phyloP scores from a whole-genome alignment of 345 rosid genomes.

The Trapa incisa region DNA sequence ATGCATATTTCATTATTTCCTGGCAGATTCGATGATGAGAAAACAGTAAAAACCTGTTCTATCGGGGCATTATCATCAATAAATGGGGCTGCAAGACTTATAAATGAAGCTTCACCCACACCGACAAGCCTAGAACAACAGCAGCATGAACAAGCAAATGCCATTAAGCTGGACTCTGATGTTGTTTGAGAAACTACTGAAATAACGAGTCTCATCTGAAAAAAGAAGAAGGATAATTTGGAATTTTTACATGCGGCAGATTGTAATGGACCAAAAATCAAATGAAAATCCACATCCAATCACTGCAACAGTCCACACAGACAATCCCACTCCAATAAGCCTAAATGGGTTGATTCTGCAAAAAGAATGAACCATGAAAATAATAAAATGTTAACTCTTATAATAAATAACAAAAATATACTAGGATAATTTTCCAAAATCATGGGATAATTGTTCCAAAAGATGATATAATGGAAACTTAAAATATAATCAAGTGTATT shows the following conservation, averaged over 20 bases:
- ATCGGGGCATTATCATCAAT: constrained; percentile 91
- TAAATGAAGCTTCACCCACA: constrained; percentile 95
- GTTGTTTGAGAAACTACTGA: not conserved
- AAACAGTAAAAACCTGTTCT: constrained; percentile 38
- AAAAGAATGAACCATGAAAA: constrained; percentile 10
- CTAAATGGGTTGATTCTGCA: constrained; percentile 85
- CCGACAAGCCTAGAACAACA: constrained; percentile 68
- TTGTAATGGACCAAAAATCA: constrained; percentile 72
- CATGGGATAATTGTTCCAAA: no score
- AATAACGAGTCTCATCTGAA: not conserved
- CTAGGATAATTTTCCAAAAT: not conserved
- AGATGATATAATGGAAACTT: not conserved
- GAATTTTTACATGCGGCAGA: constrained; percentile 71
- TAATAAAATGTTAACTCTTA: not conserved
- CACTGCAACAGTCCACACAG: constrained; percentile 76
- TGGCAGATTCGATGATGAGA: not conserved
- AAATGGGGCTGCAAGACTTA: constrained; percentile 95
- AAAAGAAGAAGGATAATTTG: constrained; percentile 8
- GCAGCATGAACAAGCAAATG: not conserved
- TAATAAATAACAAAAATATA: not conserved
- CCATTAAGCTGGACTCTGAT: not conserved
- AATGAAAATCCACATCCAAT: constrained; percentile 75
- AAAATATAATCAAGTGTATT: not conserved
- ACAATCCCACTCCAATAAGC: constrained; percentile 84
- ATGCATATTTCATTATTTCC: not conserved